These are phyloP conservation scores for Euphorbia celastroides DNA, from an alignment of 441 rosid genomes.

Conservation along the genomic window DNA sequence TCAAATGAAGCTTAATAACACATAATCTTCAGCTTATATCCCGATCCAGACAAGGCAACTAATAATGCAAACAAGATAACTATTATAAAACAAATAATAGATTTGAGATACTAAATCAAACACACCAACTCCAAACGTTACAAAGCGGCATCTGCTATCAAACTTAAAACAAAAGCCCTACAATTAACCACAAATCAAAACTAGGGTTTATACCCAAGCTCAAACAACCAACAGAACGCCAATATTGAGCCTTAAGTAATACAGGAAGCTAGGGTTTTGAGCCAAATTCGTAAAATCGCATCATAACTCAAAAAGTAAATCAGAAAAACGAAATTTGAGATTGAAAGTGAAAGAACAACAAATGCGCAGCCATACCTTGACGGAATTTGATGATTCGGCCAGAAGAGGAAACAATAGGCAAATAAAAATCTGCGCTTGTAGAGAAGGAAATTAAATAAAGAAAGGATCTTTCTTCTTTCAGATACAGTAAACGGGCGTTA, in stretches of 20 bases:
- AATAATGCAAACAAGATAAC: slow-evolving; percentile 25
- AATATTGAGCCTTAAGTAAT: slow-evolving; percentile 15
- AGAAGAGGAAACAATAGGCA: background rate
- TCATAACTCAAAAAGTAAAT: slow-evolving; percentile 3
- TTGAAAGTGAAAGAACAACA: background rate
- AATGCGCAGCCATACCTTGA: slow-evolving; percentile 21
- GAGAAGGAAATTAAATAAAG: background rate
- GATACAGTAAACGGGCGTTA: slow-evolving; percentile 15
- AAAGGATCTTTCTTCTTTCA: slow-evolving; percentile 3
- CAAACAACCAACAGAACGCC: slow-evolving; percentile 20
- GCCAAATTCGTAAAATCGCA: slow-evolving; percentile 31
- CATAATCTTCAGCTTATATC: slow-evolving; percentile 12
- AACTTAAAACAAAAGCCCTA: slow-evolving; percentile 9
- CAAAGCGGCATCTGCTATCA: slow-evolving; percentile 15
- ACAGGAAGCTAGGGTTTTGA: slow-evolving; percentile 49
- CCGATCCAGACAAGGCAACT: slow-evolving; percentile 19
- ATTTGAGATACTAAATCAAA: slow-evolving; percentile 4
- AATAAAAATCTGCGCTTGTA: background rate
- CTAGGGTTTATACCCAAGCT: slow-evolving; percentile 43
- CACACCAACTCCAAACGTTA: slow-evolving; percentile 16
- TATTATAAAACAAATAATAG: slow-evolving; percentile 3
- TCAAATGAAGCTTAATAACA: slow-evolving; percentile 17
- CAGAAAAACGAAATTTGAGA: slow-evolving; percentile 8
- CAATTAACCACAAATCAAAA: slow-evolving; percentile 15
- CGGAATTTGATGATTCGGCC: slow-evolving; percentile 29